These are phyloP conservation scores for Epichloe coenophiala DNA, from an alignment of 2,329 filamentous ascomycete genomes.

Conservation along the genomic window DNA sequence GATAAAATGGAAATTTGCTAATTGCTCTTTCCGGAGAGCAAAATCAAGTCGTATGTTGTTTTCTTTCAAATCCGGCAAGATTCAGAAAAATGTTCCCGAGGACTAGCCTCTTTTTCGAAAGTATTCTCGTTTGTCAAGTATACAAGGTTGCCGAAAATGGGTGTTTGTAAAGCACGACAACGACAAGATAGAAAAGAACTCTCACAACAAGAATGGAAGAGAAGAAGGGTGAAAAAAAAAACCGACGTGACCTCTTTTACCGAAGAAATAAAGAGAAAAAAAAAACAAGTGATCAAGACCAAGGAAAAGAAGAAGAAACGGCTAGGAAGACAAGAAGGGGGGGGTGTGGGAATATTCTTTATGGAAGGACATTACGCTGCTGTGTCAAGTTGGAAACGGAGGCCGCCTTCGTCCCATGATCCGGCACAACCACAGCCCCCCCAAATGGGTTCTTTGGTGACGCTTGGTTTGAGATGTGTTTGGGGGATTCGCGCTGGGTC, in stretches of 20 bases:
- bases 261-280: background rate
- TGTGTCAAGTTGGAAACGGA: too few relatives aligned
- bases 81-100: slow-evolving; percentile 14
- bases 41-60: background rate
- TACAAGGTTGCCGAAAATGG: too few relatives aligned
- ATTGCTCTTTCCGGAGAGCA: slow-evolving; percentile 5
- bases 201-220: background rate
- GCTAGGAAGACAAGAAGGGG: too few relatives aligned
- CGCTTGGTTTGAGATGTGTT: background rate
- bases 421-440: too few relatives aligned
- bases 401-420: too few relatives aligned
- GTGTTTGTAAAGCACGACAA: background rate
- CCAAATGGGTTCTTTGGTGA: background rate
- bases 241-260: background rate
- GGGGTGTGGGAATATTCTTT: too few relatives aligned
- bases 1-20: background rate
- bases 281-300: too few relatives aligned
- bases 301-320: too few relatives aligned
- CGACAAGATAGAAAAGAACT: background rate
- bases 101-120: slow-evolving; percentile 29
- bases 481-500: background rate
- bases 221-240: background rate
- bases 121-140: background rate
- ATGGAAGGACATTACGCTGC: too few relatives aligned
- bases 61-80: too few relatives aligned